Percentiles rank a stretch among this genome's conserved stretches.
Evolutionary conservation across 768 basidiomycete species (phyloP).

Genomic region (Termitomyces titanicus): DNA sequence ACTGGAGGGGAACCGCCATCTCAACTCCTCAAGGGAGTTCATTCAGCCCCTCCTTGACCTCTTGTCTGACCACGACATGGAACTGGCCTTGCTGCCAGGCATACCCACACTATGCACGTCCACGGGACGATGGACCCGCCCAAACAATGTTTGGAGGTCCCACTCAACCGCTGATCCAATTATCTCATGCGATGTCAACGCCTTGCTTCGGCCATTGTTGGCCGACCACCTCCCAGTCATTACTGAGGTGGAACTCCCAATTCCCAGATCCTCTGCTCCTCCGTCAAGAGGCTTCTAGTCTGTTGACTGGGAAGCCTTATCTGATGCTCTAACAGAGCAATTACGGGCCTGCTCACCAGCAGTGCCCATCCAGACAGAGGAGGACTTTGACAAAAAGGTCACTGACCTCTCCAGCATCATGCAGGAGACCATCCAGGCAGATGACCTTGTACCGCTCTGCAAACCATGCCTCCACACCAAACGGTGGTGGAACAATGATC

Average conservation of each 20-base stretch:
- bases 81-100: not conserved
- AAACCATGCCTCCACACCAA: too few species aligned
- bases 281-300: conserved; percentile 17
- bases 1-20: not conserved
- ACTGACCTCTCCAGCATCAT: too few species aligned
- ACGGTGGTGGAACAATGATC: too few species aligned
- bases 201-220: conserved; percentile 6
- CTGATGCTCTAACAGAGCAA: conserved; percentile 2
- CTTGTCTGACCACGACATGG: not conserved
- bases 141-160: conserved; percentile 2
- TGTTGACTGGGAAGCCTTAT: conserved; percentile 21
- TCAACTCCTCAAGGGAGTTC: not conserved
- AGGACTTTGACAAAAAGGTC: too few species aligned
- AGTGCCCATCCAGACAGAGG: too few species aligned
- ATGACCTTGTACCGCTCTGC: too few species aligned
- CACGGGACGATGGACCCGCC: not conserved
- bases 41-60: not conserved
- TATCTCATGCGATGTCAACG: not conserved
- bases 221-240: conserved; percentile 34
- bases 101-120: not conserved
- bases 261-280: not conserved
- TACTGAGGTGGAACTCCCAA: conserved; percentile 17
- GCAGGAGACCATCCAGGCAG: too few species aligned
- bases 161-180: not conserved
- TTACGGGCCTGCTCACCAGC: too few species aligned